Percentiles rank a stretch among this genome's conserved stretches.
These are phyloP conservation scores for Trichoderma atrobrunneum DNA, from an alignment of 2,329 filamentous ascomycete species.

Conservation along the genomic window DNA sequence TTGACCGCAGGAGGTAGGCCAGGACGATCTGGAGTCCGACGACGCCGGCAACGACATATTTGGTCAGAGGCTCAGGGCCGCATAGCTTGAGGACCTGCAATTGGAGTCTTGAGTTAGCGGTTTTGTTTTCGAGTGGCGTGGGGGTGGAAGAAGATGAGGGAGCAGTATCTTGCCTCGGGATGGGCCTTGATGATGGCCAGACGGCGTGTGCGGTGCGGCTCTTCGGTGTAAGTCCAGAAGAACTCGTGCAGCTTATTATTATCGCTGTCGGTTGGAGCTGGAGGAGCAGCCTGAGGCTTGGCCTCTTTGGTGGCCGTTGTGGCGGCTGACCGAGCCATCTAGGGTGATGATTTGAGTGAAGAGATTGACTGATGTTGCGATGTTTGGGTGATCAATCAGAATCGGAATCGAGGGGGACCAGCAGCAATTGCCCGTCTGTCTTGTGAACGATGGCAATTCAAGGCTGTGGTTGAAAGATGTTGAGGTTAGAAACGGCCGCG, in stretches of 20 bases:
- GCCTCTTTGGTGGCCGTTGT: constrained; percentile 34
- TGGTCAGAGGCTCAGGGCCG: constrained; percentile 91
- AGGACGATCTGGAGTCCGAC: constrained; percentile 76
- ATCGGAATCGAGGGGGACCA: neutral
- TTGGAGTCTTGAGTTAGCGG: neutral
- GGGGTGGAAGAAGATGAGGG: neutral
- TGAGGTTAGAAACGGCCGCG: neutral
- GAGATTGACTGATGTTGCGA: neutral
- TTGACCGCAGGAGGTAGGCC: constrained; percentile 73
- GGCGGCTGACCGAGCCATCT: constrained; percentile 21
- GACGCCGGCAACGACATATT: constrained; percentile 83
- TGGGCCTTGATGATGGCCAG: constrained; percentile 97
- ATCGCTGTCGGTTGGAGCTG: constrained; percentile 22
- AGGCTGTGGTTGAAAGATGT: neutral
- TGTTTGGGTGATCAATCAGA: neutral
- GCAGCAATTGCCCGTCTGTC: neutral
- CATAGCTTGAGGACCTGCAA: constrained; percentile 94
- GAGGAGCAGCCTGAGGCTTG: constrained; percentile 27
- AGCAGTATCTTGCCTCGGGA: constrained; percentile 64
- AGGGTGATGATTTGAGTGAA: too few relatives aligned
- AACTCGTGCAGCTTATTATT: constrained; percentile 53
- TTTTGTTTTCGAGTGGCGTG: neutral
- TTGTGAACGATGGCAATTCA: neutral
- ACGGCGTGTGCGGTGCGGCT: constrained; percentile 87
- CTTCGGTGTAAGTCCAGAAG: constrained; percentile 99